phyloP scores from a whole-genome alignment of 495 filamentous ascomycete genomes.

The Neurospora sp. region DNA sequence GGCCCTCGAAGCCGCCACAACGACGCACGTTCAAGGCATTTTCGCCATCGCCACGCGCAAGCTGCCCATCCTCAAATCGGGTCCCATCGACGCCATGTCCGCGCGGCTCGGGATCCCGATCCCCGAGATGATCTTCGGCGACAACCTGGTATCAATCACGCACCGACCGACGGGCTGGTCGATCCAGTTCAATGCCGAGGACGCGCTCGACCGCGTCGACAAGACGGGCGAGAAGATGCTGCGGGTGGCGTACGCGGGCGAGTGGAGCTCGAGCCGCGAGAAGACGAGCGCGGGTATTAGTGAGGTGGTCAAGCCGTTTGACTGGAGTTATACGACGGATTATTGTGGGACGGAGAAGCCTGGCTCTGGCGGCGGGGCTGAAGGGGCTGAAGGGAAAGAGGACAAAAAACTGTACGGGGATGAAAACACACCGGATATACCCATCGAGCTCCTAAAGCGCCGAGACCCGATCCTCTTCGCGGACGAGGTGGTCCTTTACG shows the following conservation, averaged over 20 bases:
- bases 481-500: slow-evolving; percentile 90
- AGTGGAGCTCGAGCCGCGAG: slow-evolving; percentile 82
- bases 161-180: slow-evolving; percentile 62
- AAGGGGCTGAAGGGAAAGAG: not conserved
- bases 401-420: not conserved
- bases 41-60: slow-evolving; percentile 73
- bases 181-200: slow-evolving; percentile 71
- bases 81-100: slow-evolving; percentile 80
- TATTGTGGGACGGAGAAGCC: slow-evolving; percentile 57
- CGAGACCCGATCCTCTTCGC: slow-evolving; percentile 87
- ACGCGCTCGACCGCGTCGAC: slow-evolving; percentile 81
- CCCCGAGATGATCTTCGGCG: slow-evolving; percentile 98
- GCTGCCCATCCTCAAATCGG: slow-evolving; percentile 83
- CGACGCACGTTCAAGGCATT: slow-evolving; percentile 41
- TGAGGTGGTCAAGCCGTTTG: slow-evolving; percentile 89
- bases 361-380: not conserved
- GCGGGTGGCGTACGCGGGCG: slow-evolving; percentile 81
- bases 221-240: slow-evolving; percentile 86
- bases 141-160: slow-evolving; percentile 70
- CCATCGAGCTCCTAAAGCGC: slow-evolving; percentile 70
- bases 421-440: slow-evolving; percentile 43
- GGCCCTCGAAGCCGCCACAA: slow-evolving; percentile 29
- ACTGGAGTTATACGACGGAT: slow-evolving; percentile 91
- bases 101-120: slow-evolving; percentile 68
- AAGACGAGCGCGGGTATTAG: slow-evolving; percentile 79